Conservation (phyloP, 2,329 filamentous ascomycete genomes). For the Stachybotrys chartarum region DNA sequence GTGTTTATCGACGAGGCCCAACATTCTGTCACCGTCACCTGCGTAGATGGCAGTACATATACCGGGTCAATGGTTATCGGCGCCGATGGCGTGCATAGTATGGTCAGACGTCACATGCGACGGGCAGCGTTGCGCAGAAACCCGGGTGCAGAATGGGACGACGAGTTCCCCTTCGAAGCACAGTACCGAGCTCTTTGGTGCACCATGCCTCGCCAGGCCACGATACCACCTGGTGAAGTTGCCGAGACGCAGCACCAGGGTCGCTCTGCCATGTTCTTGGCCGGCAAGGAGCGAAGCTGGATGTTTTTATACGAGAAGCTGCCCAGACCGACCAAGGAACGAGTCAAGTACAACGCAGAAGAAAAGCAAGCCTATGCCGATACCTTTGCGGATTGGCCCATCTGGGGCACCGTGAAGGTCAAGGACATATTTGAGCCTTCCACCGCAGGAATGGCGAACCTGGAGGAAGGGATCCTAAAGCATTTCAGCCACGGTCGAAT, state of each 20-base stretch:
- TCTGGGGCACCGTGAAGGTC: conserved; percentile 9
- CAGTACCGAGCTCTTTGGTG: neutral
- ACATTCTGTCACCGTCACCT: conserved; percentile 17
- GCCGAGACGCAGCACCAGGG: conserved; percentile 18
- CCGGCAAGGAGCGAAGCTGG: conserved; percentile 19
- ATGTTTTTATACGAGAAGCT: conserved; percentile 26
- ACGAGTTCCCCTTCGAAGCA: neutral
- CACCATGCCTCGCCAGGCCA: neutral
- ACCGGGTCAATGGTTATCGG: conserved; percentile 29
- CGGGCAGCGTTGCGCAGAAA: neutral
- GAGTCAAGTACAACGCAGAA: conserved; percentile 13
- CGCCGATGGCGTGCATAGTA: conserved; percentile 31
- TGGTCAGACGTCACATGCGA: conserved; percentile 20
- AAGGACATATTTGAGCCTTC: neutral
- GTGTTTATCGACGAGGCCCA: neutral
- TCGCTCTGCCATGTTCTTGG: conserved; percentile 19
- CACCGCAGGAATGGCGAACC: conserved; percentile 14
- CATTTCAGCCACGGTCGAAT: conserved; percentile 18
- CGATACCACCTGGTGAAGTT: neutral
- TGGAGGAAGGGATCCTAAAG: conserved; percentile 23
- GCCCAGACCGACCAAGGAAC: conserved; percentile 13
- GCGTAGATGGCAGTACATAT: conserved; percentile 22
- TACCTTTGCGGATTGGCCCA: conserved; percentile 16
- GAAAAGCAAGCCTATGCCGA: conserved; percentile 16
- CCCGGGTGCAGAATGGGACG: neutral